phyloP scores from a whole-genome alignment of 2,329 filamentous ascomycete species.

The Aspergillus neotritici region DNA sequence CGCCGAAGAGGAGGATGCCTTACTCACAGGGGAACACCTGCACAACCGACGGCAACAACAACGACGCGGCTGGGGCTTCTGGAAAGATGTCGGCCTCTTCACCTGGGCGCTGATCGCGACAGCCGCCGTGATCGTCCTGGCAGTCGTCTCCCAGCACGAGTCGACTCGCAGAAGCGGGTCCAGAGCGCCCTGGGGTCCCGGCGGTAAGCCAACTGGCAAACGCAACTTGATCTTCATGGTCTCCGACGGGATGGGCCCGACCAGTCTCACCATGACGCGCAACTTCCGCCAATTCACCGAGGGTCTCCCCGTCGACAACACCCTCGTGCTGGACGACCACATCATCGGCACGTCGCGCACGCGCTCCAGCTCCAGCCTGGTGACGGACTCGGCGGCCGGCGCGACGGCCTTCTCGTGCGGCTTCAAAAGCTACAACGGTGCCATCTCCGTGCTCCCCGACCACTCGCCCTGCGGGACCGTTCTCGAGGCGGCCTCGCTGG shows the following conservation, averaged over 20 bases:
- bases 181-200: slow-evolving; percentile 32
- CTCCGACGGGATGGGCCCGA: slow-evolving; percentile 95
- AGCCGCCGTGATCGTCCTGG: slow-evolving; percentile 68
- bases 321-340: slow-evolving; percentile 76
- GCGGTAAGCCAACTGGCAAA: slow-evolving; percentile 57
- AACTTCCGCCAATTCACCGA: slow-evolving; percentile 76
- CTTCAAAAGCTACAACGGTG: slow-evolving; percentile 92
- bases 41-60: slow-evolving; percentile 26
- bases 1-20: slow-evolving; percentile 57
- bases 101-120: slow-evolving; percentile 79
- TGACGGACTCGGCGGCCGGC: slow-evolving; percentile 95
- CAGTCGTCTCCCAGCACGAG: slow-evolving; percentile 70
- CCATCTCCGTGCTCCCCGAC: slow-evolving; percentile 83
- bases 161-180: slow-evolving; percentile 37
- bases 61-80: slow-evolving; percentile 49
- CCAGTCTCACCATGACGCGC: slow-evolving; percentile 78
- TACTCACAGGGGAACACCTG: slow-evolving; percentile 50
- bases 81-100: slow-evolving; percentile 72
- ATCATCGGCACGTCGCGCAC: slow-evolving; percentile 88
- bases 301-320: slow-evolving; percentile 66
- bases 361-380: slow-evolving; percentile 72
- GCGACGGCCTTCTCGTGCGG: slow-evolving; percentile 94
- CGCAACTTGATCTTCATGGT: slow-evolving; percentile 98
- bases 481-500: slow-evolving; percentile 85
- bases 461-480: slow-evolving; percentile 84